Percentiles rank a stretch among this genome's conserved stretches.
Evolutionary conservation across 805 yeast genomes (phyloP).

Genomic region (Pichia paraexigua): DNA sequence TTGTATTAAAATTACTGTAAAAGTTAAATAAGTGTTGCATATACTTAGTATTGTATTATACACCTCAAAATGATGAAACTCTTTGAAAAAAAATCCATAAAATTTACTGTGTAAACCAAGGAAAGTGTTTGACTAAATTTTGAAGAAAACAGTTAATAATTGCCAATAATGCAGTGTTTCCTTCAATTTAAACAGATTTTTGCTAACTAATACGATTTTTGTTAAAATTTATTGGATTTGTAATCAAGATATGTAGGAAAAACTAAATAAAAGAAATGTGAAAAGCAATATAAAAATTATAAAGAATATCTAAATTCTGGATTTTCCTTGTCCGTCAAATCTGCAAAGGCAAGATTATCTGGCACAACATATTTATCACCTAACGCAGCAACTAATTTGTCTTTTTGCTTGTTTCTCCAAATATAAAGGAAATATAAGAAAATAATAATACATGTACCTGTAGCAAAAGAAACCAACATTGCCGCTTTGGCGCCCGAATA

Average conservation of each 20-base stretch:
- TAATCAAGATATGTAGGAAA: background rate
- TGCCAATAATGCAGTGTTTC: too few species aligned
- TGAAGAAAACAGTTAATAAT: too few species aligned
- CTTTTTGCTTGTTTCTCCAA: slow-evolving; percentile 5
- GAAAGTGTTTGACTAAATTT: too few species aligned
- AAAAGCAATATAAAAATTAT: background rate
- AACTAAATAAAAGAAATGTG: background rate
- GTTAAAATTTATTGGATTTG: too few species aligned
- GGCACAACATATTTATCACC: slow-evolving; percentile 11
- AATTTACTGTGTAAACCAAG: too few species aligned
- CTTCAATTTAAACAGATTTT: too few species aligned
- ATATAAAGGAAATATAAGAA: slow-evolving; percentile 6
- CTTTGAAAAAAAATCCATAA: too few species aligned
- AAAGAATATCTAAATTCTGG: slow-evolving; percentile 10
- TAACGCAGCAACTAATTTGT: slow-evolving; percentile 3
- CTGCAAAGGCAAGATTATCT: slow-evolving; percentile 12
- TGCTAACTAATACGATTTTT: too few species aligned
- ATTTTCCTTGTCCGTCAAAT: slow-evolving; percentile 11
- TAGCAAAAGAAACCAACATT: slow-evolving; percentile 12
- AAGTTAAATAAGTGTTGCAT: too few species aligned
- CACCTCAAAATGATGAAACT: too few species aligned
- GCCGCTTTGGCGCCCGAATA: slow-evolving; percentile 14
- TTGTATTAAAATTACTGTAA: too few species aligned
- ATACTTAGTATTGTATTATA: too few species aligned
- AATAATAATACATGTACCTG: slow-evolving; percentile 3